Conservation (phyloP, 2,329 filamentous ascomycete genomes). For the Magnaporthiopsis poae region DNA sequence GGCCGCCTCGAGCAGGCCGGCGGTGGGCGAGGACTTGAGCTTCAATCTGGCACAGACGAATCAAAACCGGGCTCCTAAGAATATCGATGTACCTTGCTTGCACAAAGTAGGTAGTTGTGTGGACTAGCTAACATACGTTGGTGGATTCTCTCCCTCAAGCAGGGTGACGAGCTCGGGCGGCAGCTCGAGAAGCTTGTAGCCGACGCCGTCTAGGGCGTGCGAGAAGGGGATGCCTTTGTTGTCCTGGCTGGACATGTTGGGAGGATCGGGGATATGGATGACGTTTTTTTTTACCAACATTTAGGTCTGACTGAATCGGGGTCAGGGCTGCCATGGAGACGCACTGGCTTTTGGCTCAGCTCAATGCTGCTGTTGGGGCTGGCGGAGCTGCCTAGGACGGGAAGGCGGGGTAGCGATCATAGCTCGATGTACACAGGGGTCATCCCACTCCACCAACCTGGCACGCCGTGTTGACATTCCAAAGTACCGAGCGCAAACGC, state of each 20-base stretch:
- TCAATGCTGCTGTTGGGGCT: background rate
- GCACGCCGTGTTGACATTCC: too few relatives aligned
- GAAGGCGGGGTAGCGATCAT: constrained; percentile 4
- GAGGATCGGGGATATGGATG: too few relatives aligned
- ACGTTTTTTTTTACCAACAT: too few relatives aligned
- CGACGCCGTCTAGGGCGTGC: constrained; percentile 36
- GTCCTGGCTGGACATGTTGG: constrained; percentile 35
- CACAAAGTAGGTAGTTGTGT: background rate
- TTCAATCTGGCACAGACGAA: constrained; percentile 28
- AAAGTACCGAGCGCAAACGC: background rate
- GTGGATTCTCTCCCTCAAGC: constrained; percentile 43
- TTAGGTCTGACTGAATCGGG: too few relatives aligned
- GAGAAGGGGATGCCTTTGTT: constrained; percentile 37
- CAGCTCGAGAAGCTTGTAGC: constrained; percentile 54
- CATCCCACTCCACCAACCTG: too few relatives aligned
- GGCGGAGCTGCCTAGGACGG: background rate
- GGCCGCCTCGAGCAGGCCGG: constrained; percentile 43
- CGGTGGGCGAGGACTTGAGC: constrained; percentile 39
- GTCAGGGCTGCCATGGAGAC: too few relatives aligned
- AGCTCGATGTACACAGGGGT: background rate
- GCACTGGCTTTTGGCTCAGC: too few relatives aligned
- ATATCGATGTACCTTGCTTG: too few relatives aligned
- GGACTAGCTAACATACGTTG: constrained; percentile 32
- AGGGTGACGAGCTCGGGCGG: constrained; percentile 47
- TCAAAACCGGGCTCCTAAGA: too few relatives aligned